phyloP scores from a whole-genome alignment of 768 basidiomycete genomes.

The Pulveroboletus sp. region DNA sequence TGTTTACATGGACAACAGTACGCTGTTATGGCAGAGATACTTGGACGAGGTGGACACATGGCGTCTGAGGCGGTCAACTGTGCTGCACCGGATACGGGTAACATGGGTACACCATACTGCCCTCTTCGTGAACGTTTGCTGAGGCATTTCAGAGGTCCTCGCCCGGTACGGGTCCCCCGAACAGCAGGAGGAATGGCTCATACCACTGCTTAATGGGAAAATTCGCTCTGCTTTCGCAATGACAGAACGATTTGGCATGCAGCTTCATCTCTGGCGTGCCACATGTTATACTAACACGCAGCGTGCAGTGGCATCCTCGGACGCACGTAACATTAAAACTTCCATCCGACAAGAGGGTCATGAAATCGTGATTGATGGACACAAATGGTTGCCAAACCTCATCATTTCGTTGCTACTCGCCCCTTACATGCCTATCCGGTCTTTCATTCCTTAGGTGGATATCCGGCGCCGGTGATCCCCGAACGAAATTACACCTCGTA shows the following conservation, averaged over 20 bases:
- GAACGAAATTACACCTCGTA: slow-evolving; percentile 85
- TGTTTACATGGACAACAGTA: slow-evolving; percentile 50
- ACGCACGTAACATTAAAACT: slow-evolving; percentile 92
- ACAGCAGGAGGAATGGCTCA: slow-evolving; percentile 88
- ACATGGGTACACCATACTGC: slow-evolving; percentile 65
- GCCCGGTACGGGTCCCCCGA: slow-evolving; percentile 89
- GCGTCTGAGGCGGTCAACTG: slow-evolving; percentile 90
- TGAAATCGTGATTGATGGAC: slow-evolving; percentile 90
- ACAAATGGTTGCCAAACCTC: slow-evolving; percentile 71
- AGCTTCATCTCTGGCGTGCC: slow-evolving; percentile 2
- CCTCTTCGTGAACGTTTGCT: neutral
- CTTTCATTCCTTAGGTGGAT: slow-evolving; percentile 68
- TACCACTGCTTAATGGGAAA: slow-evolving; percentile 84
- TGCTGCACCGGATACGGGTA: slow-evolving; percentile 95
- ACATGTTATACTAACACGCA: slow-evolving; percentile 2
- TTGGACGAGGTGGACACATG: slow-evolving; percentile 78
- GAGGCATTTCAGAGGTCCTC: slow-evolving; percentile 70
- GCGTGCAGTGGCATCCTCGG: slow-evolving; percentile 73
- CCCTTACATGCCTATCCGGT: slow-evolving; percentile 13
- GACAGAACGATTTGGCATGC: slow-evolving; percentile 85
- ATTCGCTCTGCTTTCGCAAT: slow-evolving; percentile 94
- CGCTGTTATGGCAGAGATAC: slow-evolving; percentile 93
- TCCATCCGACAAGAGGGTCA: slow-evolving; percentile 79
- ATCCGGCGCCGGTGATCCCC: slow-evolving; percentile 91
- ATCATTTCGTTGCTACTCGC: neutral